phyloP scores from a whole-genome alignment of 345 rosid species.

The Combretum micranthum region DNA sequence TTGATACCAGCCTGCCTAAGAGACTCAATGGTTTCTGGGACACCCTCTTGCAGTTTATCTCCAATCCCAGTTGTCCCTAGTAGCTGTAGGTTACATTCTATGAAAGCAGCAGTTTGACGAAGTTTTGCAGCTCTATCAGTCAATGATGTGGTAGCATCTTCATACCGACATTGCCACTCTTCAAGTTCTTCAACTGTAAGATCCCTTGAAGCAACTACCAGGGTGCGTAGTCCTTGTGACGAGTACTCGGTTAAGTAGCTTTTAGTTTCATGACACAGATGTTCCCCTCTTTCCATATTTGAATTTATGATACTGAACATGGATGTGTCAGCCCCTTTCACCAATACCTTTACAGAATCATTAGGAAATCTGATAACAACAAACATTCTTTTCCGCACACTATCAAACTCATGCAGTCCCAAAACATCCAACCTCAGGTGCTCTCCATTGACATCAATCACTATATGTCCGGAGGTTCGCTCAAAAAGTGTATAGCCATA shows the following conservation, averaged over 20 bases:
- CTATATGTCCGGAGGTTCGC: conserved; percentile 78
- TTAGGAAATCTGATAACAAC: conserved; percentile 73
- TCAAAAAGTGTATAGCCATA: conserved; percentile 66
- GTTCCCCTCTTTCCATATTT: conserved; percentile 26
- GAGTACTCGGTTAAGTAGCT: conserved; percentile 56
- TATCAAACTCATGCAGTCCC: conserved; percentile 76
- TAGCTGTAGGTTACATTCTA: conserved; percentile 52
- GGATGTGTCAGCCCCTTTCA: conserved; percentile 74
- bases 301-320: conserved; percentile 42
- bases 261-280: conserved; percentile 31
- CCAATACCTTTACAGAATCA: conserved; percentile 55
- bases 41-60: conserved; percentile 71
- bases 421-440: conserved; percentile 63
- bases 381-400: conserved; percentile 80
- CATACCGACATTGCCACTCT: conserved; percentile 55
- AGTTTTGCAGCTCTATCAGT: conserved; percentile 54
- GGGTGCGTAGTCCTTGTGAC: conserved; percentile 59
- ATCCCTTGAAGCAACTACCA: conserved; percentile 64
- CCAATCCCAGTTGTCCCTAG: conserved; percentile 73
- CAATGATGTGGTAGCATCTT: conserved; percentile 71
- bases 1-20: conserved; percentile 75
- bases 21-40: conserved; percentile 73
- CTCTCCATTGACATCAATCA: conserved; percentile 57
- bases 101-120: conserved; percentile 59
- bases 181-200: conserved; percentile 60